phyloP scores from a whole-genome alignment of 2,329 filamentous ascomycete species.

The Diaporthe humulicola region DNA sequence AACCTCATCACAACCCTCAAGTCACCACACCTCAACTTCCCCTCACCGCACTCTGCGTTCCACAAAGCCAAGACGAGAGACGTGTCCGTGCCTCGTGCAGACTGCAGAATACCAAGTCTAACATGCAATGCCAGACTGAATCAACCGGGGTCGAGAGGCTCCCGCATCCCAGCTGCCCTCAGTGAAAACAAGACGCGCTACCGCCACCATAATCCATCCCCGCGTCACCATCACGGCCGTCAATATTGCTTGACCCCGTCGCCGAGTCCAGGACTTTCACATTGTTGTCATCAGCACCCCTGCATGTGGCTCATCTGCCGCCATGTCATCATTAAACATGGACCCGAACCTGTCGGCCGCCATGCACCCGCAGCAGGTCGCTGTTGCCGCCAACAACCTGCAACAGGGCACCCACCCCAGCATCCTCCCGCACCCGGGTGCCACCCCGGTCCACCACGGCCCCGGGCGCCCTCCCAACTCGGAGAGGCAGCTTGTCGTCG shows the following conservation, averaged over 20 bases:
- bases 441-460: constrained; percentile 27
- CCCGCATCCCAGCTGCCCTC: constrained; percentile 9
- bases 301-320: too few species aligned
- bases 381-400: constrained; percentile 35
- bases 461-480: constrained; percentile 38
- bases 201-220: not conserved
- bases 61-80: constrained; percentile 2
- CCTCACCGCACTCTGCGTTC: not conserved
- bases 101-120: not conserved
- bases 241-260: not conserved
- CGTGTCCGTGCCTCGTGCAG: not conserved
- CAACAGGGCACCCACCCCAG: constrained; percentile 31
- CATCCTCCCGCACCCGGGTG: constrained; percentile 32
- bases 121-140: constrained; percentile 25
- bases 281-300: not conserved
- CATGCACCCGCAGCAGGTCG: constrained; percentile 38
- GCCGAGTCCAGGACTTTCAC: not conserved
- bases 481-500: constrained; percentile 37
- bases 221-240: not conserved
- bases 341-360: constrained; percentile 33
- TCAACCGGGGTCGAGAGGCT: constrained; percentile 9
- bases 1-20: not conserved
- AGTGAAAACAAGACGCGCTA: not conserved
- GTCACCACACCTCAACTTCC: not conserved
- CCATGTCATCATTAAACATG: constrained; percentile 30